Evolutionary conservation across 2,329 filamentous ascomycete species (phyloP).

Genomic region (Plectosphaerella cucumerina): DNA sequence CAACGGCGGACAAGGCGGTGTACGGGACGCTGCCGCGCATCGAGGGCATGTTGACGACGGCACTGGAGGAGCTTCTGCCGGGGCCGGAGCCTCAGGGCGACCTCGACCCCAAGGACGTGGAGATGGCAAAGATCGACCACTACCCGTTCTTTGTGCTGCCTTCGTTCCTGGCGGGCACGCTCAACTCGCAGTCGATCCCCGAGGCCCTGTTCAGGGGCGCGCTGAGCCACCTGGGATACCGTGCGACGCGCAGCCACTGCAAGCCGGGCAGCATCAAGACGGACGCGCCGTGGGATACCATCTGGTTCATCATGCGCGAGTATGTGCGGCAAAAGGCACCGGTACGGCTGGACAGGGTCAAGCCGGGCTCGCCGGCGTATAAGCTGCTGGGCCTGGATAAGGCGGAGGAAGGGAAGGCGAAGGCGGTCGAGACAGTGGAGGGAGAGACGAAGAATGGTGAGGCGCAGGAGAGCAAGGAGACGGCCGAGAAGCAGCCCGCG

Average conservation of each 20-base stretch:
- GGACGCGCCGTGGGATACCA: constrained; percentile 80
- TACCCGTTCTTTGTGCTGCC: constrained; percentile 87
- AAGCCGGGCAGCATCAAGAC: constrained; percentile 90
- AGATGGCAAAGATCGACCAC: constrained; percentile 63
- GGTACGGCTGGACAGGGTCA: constrained; percentile 68
- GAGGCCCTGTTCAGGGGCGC: constrained; percentile 78
- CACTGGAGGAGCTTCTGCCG: constrained; percentile 66
- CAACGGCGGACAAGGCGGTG: constrained; percentile 58
- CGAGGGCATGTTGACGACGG: constrained; percentile 86
- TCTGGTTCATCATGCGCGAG: constrained; percentile 93
- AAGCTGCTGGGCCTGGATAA: constrained; percentile 54
- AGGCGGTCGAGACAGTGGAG: constrained; percentile 12
- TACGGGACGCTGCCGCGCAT: constrained; percentile 81
- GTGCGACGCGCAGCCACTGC: constrained; percentile 80
- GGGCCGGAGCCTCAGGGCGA: constrained; percentile 29
- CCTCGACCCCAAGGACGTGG: constrained; percentile 35
- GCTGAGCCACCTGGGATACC: constrained; percentile 74
- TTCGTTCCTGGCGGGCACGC: constrained; percentile 65
- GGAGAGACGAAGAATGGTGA: constrained; percentile 9
- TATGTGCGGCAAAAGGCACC: constrained; percentile 81
- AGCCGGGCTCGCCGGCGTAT: constrained; percentile 66
- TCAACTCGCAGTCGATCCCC: constrained; percentile 78
- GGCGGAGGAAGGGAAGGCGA: constrained; percentile 27
- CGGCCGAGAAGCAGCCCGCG: constrained; percentile 22
- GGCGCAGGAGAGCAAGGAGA: constrained; percentile 1